Base-by-base conservation (phyloP, 768 basidiomycete species). In the Leccinum incarnatum region DNA sequence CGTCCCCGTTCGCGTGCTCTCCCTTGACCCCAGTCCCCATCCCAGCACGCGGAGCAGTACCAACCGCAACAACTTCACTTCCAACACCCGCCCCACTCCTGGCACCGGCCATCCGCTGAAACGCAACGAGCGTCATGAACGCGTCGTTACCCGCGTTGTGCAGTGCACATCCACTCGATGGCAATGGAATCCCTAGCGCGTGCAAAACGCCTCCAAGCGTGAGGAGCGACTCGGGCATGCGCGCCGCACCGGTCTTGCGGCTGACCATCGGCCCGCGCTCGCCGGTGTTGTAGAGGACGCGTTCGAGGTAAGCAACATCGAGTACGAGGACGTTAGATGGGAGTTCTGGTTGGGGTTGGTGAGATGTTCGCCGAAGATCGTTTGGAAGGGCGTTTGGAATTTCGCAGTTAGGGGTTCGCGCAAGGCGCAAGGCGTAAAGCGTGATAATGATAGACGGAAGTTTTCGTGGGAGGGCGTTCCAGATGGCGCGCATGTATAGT, bases 101-200 rank as follows among this genome's bases (percentile, higher is more conserved):
- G 0, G 85, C 86, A 54, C 87, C 86, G 12, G 90, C 71, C 40
- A 93, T 79, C 65, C 83, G 76, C 66, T 93, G 91, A 30, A 93
- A 76, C 12, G 78, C 83, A 45, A 88, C 83, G 29, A 93, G 79
- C 53, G 76, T 75, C 77, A 88, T 77, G 65, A 89, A 83, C 4
- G 91, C 87, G 61, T 90, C 87, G 69, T 93, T 93, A 14, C 91
- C 91, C n/a, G 91, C 76, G 65, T 92, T 91, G 69, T 88, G 83
- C 58, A 87, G 68, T 14, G 72, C 68, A 57, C 81, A 83, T 45
- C 42, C 42, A 19, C 4, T 45, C 11, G 19, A 19, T 0, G 42
- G 42, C 42, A 45, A 19, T 12, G 42, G 42, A 40, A 72, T 59
- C 17, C 80, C 78, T 36, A 89, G 77, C 4, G 88, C 87, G 55